Evolutionary conservation across 2,329 filamentous ascomycete genomes (phyloP), one percentile per base, ranked within the genome.

Genomic region (Calonectria ilicicola): DNA sequence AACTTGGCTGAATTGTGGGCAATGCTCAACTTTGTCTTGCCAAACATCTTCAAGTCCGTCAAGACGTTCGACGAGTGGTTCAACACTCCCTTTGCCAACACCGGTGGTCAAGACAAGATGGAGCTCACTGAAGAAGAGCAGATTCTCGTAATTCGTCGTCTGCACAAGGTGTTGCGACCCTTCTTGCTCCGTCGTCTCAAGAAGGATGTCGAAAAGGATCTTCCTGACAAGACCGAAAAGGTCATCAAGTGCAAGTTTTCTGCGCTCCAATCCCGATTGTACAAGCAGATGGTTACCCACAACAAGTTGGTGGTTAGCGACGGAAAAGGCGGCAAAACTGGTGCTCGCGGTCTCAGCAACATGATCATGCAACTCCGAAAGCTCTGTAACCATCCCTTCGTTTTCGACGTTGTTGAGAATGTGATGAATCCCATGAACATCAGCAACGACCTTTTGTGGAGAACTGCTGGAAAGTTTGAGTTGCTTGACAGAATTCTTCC

Each of bases 31-130:
- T 99, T 99, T 84, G 97, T 98, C 47, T 88, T 99, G 62, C 97
- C 97, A 3, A 98, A 95, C 79, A 99, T 99, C 77, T 99, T 99
- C 92, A 99, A 99, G 84, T 98, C 97, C 2, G 95, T 96, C 74
- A 98, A 97, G 83, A 98, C 96, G 2, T 99, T 99, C 81, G 97
- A 99, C 83, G 97, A 99, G 84, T 99, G 97, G 97, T 99, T 99
- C 91, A 99, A 98, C 83, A 99, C 97, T 29, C 97, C 97, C 0
- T 99, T 99, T 83, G 97, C 97, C 78, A 99, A 99, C 83, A 99
- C 97, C 6, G 97, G 97, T 85, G 93, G 95, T 47, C 96, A 98
- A 85, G 97, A 99, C 85, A 98, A 97, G 88, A 99, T 99, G 94
- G 96, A 98, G 82, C 89, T 99, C 75, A 98, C 94, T 15, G 97